Evolutionary conservation across 768 basidiomycete species (phyloP), one percentile per base, ranked within the genome.

Genomic region (Russula sp.): DNA sequence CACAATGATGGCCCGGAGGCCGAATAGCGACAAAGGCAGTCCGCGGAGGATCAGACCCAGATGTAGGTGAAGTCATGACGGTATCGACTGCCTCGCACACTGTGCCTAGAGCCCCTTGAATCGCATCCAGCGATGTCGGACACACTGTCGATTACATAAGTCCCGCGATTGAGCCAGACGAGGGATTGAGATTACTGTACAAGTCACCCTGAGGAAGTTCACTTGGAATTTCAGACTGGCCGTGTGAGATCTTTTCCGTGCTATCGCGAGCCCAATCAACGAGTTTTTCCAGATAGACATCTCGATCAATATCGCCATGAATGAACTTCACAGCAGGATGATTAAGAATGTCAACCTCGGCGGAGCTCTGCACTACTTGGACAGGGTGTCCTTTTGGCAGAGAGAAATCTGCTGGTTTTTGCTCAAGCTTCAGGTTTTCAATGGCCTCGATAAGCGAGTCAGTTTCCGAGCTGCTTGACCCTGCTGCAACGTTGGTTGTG

Each of bases 1-100:
- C 91, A 70, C 94, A 96, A 68, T 98, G 94, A 77, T 97, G 94
- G 1, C 96, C 95, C 0, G 95, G 95, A 0, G 94, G 95, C 55
- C 95, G 77, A 20, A 97, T 81, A 0, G 85, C 87, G 10, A 91
- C 92, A 72, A 98, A 98, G 0, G 89, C 91, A 8, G 75, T 68
- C 0, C 52, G 60, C 7, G 55, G 54, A 2, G 68, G 34, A 11
- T 58, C 32, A n/a, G 62, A 37, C 16, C 60, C 52, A 9, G 55
- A 20, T 7, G 14, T 20, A 6, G 57, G 37, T 6, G 44, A 31
- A 20, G 57, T 49, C 10, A 87, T 66, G 16, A 94, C 81, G 1
- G 73, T 74, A 61, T 98, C 94, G 0, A 98, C 87, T 0, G 93
- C 94, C 74, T 96, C 88, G 72, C 91, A 94, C 0, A 93, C 84